A percentile compares a stretch with the other conserved stretches of the same genome.
Evolutionary conservation across 2,329 filamentous ascomycete species (phyloP).

Genomic region (Clonostachys sp.): DNA sequence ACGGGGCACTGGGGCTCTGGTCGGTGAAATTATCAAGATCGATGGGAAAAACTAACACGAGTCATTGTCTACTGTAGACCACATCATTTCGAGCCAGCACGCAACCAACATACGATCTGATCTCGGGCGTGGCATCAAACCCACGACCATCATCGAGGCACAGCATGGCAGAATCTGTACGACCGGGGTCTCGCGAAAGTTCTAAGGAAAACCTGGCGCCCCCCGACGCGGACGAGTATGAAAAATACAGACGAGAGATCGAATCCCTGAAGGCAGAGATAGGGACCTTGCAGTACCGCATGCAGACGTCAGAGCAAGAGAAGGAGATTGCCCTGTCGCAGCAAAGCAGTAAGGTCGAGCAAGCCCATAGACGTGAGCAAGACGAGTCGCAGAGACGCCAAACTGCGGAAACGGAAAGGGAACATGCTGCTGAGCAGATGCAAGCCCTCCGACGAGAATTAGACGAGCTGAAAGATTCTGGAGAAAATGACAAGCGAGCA

Average conservation of each 20-base stretch:
- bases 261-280: slow-evolving; percentile 88
- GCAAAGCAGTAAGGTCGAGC: slow-evolving; percentile 79
- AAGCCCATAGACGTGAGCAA: slow-evolving; percentile 75
- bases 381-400: slow-evolving; percentile 72
- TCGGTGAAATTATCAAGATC: slow-evolving; percentile 6
- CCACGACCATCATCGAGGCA: slow-evolving; percentile 33
- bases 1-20: not conserved
- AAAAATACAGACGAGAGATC: slow-evolving; percentile 49
- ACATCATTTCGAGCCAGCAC: slow-evolving; percentile 39
- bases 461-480: slow-evolving; percentile 41
- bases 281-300: slow-evolving; percentile 80
- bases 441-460: slow-evolving; percentile 48
- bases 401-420: slow-evolving; percentile 50
- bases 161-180: slow-evolving; percentile 33
- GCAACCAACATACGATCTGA: slow-evolving; percentile 55
- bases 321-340: slow-evolving; percentile 74
- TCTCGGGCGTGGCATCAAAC: slow-evolving; percentile 43
- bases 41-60: not conserved
- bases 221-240: slow-evolving; percentile 53
- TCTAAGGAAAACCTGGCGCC: slow-evolving; percentile 57
- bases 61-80: slow-evolving; percentile 20
- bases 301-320: slow-evolving; percentile 84
- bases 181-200: slow-evolving; percentile 49
- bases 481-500: slow-evolving; percentile 55
- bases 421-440: slow-evolving; percentile 42